phyloP scores from a whole-genome alignment of 805 yeast species.

The Babjeviella inositovora region DNA sequence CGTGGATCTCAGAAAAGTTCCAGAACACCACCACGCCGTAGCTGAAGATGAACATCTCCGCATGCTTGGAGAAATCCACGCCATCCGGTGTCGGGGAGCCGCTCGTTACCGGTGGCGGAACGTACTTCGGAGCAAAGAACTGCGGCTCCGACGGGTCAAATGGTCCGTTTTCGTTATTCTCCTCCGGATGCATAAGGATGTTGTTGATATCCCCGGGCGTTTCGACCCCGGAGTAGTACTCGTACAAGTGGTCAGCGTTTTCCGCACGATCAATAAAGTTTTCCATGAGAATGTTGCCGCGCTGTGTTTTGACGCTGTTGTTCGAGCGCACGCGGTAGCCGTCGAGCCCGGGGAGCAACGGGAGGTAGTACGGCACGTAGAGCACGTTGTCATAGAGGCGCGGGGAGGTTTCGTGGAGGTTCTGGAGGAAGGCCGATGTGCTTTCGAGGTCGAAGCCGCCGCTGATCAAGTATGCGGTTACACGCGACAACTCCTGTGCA shows the following conservation, averaged over 20 bases:
- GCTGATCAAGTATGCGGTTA: constrained; percentile 84
- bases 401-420: constrained; percentile 72
- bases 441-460: constrained; percentile 60
- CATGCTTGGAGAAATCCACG: constrained; percentile 44
- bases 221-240: constrained; percentile 67
- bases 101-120: not conserved
- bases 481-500: constrained; percentile 56
- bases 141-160: constrained; percentile 92
- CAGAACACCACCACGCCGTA: constrained; percentile 98
- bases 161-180: constrained; percentile 26
- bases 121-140: constrained; percentile 60
- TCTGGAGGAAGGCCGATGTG: constrained; percentile 46
- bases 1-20: constrained; percentile 89
- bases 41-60: constrained; percentile 78
- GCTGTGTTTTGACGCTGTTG: constrained; percentile 22
- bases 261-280: constrained; percentile 66
- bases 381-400: constrained; percentile 85
- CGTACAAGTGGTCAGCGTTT: constrained; percentile 82
- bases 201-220: constrained; percentile 39
- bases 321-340: constrained; percentile 67
- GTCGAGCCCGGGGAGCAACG: constrained; percentile 70
- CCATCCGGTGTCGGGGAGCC: constrained; percentile 2
- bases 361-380: constrained; percentile 79
- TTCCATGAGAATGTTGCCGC: constrained; percentile 42
- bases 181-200: constrained; percentile 28